Evolutionary conservation across 1,284 basidiomycete genomes (phyloP).

Genomic region (Phaffia rhodozyma): DNA sequence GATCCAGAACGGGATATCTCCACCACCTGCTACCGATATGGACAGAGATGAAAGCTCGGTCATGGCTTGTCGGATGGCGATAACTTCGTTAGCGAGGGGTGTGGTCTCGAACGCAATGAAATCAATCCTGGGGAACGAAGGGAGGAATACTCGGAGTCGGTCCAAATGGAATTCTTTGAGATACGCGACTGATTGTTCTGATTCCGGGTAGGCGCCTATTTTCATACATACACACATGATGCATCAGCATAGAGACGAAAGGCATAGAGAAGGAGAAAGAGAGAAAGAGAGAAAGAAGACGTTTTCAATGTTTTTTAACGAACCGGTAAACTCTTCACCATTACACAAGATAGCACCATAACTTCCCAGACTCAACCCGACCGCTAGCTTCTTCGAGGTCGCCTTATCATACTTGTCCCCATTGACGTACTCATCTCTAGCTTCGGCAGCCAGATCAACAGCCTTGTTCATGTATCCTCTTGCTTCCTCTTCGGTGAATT

Average conservation of each 20-base stretch:
- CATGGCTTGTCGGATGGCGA: slow-evolving; percentile 54
- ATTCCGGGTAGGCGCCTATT: slow-evolving; percentile 18
- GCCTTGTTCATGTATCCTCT: slow-evolving; percentile 44
- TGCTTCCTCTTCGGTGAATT: slow-evolving; percentile 42
- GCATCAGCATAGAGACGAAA: not conserved
- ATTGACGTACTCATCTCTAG: slow-evolving; percentile 35
- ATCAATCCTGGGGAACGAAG: slow-evolving; percentile 38
- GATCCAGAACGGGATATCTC: slow-evolving; percentile 12
- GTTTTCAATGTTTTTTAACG: not conserved
- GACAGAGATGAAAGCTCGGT: not conserved
- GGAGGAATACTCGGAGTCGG: slow-evolving; percentile 45
- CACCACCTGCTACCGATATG: no score
- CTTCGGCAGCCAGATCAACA: slow-evolving; percentile 44
- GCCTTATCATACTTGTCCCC: slow-evolving; percentile 20
- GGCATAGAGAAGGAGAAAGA: slow-evolving; percentile 17
- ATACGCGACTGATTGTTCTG: slow-evolving; percentile 33
- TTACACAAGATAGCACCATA: slow-evolving; percentile 56
- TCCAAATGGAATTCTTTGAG: slow-evolving; percentile 56
- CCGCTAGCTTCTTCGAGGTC: slow-evolving; percentile 25
- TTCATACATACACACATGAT: not conserved
- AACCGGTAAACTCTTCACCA: slow-evolving; percentile 45
- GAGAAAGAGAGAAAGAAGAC: not conserved
- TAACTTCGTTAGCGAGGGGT: slow-evolving; percentile 53
- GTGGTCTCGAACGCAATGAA: slow-evolving; percentile 68
- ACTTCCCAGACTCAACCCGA: slow-evolving; percentile 60